A percentile compares a stretch with the other conserved stretches of the same genome.
These are phyloP conservation scores for Aulographum hederae DNA, from an alignment of 2,329 filamentous ascomycete genomes.

Conservation along the genomic window DNA sequence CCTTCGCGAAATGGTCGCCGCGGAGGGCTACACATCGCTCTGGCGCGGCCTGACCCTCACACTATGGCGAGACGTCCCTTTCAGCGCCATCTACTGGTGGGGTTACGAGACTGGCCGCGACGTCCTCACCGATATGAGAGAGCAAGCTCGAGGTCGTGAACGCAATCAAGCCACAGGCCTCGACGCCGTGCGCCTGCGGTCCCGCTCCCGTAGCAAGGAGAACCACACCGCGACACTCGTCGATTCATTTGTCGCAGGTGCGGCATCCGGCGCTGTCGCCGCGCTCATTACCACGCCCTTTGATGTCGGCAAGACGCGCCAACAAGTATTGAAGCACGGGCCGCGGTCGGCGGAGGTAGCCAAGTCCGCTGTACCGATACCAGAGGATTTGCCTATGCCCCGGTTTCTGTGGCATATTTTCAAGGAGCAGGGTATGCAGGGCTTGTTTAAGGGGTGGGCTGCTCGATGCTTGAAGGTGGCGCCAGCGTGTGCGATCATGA, in stretches of 20 bases:
- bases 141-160: constrained; percentile 6
- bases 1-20: constrained; percentile 59
- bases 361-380: constrained; percentile 23
- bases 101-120: constrained; percentile 78
- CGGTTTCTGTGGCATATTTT: constrained; percentile 84
- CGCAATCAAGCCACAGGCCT: constrained; percentile 4
- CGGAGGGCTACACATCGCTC: constrained; percentile 60
- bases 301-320: constrained; percentile 91
- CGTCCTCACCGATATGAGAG: constrained; percentile 48
- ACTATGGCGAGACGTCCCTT: constrained; percentile 91
- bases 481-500: constrained; percentile 97
- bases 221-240: constrained; percentile 61
- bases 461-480: constrained; percentile 87
- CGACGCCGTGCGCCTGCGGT: constrained; percentile 13
- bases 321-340: constrained; percentile 59
- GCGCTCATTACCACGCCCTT: constrained; percentile 87
- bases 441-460: constrained; percentile 82
- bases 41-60: constrained; percentile 86
- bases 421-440: constrained; percentile 59
- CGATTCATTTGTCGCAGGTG: constrained; percentile 80
- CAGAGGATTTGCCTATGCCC: constrained; percentile 63
- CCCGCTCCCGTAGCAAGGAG: constrained; percentile 31
- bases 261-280: constrained; percentile 64
- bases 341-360: constrained; percentile 14
- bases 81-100: constrained; percentile 96